Percentiles rank a stretch among this genome's conserved stretches.
phyloP scores from a whole-genome alignment of 192 early-diverging fungal species.

The Backusella sp. region DNA sequence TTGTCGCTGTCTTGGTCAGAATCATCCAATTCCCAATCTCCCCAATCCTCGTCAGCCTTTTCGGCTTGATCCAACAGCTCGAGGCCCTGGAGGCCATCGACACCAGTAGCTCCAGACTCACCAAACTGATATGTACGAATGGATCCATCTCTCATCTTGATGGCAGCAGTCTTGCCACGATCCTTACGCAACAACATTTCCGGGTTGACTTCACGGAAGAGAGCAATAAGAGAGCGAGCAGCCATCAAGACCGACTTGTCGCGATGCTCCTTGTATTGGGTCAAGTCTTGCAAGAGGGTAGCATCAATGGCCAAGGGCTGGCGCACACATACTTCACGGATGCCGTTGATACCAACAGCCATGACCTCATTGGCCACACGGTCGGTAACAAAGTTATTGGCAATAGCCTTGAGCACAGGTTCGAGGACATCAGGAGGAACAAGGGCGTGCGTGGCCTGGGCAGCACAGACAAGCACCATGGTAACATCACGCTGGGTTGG shows the following conservation, averaged over 20 bases:
- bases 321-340: conserved; percentile 85
- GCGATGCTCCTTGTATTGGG: conserved; percentile 88
- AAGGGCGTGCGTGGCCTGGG: conserved; percentile 90
- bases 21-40: conserved; percentile 36
- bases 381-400: conserved; percentile 96
- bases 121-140: conserved; percentile 64
- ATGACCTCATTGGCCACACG: conserved; percentile 92
- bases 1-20: conserved; percentile 38
- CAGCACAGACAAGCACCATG: conserved; percentile 83
- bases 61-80: conserved; percentile 67
- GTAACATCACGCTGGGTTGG: conserved; percentile 96
- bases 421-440: conserved; percentile 92
- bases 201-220: conserved; percentile 97
- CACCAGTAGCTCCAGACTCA: conserved; percentile 50
- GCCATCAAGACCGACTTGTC: conserved; percentile 97
- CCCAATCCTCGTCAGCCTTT: conserved; percentile 44
- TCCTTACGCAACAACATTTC: conserved; percentile 91
- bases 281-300: conserved; percentile 83
- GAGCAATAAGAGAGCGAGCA: conserved; percentile 80
- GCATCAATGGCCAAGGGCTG: conserved; percentile 90
- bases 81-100: conserved; percentile 75
- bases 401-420: conserved; percentile 85
- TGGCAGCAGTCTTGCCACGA: conserved; percentile 82
- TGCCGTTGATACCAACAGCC: conserved; percentile 84
- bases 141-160: conserved; percentile 59